Percentiles rank a stretch among this genome's conserved stretches.
Evolutionary conservation across 768 basidiomycete species (phyloP).

Genomic region (Phylloporus rhodoxanthus): DNA sequence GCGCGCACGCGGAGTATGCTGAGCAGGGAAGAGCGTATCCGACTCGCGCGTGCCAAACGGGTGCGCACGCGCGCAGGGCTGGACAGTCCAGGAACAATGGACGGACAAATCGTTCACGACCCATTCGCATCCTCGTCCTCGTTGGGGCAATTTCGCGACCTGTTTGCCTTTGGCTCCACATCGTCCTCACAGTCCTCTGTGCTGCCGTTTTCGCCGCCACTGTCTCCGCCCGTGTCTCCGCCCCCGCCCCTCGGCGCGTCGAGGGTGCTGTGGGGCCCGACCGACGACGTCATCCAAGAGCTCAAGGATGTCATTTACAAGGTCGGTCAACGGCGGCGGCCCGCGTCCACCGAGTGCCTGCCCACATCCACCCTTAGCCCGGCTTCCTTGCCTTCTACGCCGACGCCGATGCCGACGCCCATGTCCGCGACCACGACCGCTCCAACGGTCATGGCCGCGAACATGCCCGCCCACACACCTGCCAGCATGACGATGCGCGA

Average conservation of each 20-base stretch:
- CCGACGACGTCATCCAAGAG: slow-evolving; percentile 77
- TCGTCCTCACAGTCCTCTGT: not conserved
- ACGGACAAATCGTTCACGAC: not conserved
- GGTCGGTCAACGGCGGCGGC: slow-evolving; percentile 57
- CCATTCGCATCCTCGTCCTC: not conserved
- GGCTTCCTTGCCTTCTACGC: not conserved
- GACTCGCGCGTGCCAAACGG: slow-evolving; percentile 40
- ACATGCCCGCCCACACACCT: not conserved
- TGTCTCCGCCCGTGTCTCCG: not conserved
- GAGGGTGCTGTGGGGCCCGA: slow-evolving; percentile 59
- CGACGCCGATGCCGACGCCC: not conserved
- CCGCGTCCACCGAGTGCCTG: not conserved
- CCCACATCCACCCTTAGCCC: not conserved
- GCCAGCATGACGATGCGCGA: not conserved
- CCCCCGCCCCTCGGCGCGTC: not conserved
- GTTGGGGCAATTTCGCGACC: not conserved
- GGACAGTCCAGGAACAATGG: not conserved
- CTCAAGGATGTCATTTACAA: slow-evolving; percentile 85
- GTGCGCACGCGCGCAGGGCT: not conserved
- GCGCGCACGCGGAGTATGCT: slow-evolving; percentile 59
- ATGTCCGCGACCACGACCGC: not conserved
- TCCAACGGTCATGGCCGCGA: not conserved
- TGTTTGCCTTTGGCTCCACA: not conserved
- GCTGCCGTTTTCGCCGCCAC: not conserved
- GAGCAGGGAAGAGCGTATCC: slow-evolving; percentile 71